Conservation (phyloP, 768 basidiomycete species). For the Phylloporus sp. region DNA sequence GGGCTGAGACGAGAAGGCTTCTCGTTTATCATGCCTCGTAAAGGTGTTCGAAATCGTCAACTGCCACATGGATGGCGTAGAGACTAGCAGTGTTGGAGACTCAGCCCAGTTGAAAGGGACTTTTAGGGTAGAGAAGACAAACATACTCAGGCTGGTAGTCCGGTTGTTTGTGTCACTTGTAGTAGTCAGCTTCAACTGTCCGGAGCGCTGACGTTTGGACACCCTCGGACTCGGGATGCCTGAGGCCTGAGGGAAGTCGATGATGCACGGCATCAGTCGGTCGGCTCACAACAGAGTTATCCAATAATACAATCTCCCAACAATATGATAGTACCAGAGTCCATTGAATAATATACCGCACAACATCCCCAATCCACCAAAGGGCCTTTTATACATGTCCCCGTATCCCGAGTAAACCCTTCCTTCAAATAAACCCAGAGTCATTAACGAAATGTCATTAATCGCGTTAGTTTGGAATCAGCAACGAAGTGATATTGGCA, state of each 20-base stretch:
- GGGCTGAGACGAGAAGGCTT: not conserved
- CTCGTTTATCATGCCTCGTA: not conserved
- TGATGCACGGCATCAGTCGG: too few species aligned
- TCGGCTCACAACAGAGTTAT: too few species aligned
- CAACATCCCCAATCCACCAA: not conserved
- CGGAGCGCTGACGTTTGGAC: too few species aligned
- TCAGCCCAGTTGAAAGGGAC: too few species aligned
- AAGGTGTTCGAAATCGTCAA: not conserved
- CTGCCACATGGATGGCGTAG: too few species aligned
- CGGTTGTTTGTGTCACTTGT: too few species aligned
- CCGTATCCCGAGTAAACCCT: not conserved
- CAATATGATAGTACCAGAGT: not conserved
- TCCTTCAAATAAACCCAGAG: not conserved
- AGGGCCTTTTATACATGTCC: not conserved
- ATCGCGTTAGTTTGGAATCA: conserved; percentile 16
- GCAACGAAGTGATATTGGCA: conserved; percentile 13
- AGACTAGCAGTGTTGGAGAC: too few species aligned
- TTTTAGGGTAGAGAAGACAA: too few species aligned
- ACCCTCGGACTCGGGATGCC: too few species aligned
- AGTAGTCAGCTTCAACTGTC: too few species aligned
- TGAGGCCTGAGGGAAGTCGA: too few species aligned
- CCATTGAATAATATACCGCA: not conserved
- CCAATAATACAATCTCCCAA: not conserved
- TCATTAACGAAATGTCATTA: conserved; percentile 18
- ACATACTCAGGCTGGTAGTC: too few species aligned